These are phyloP conservation scores for Neonectria sp. DNA, from an alignment of 2,329 filamentous ascomycete species.

Conservation along the genomic window DNA sequence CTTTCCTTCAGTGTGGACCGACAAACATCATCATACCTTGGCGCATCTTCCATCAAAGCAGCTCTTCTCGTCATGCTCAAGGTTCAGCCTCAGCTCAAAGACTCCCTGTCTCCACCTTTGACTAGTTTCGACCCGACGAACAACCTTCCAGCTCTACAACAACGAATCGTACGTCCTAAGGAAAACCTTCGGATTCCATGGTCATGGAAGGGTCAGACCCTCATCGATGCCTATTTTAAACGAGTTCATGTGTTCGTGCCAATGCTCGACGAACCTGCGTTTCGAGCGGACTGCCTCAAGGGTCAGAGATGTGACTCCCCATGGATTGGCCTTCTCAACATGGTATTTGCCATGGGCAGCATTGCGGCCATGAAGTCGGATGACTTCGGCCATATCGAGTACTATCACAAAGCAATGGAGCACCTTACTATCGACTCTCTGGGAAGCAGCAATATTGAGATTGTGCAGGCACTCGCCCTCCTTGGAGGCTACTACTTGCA, in stretches of 20 bases:
- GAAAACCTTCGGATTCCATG: conserved; percentile 68
- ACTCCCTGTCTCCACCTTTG: conserved; percentile 62
- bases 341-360: conserved; percentile 83
- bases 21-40: conserved; percentile 75
- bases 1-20: conserved; percentile 74
- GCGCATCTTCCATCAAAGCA: conserved; percentile 82
- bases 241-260: conserved; percentile 80
- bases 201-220: conserved; percentile 76
- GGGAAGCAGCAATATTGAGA: conserved; percentile 72
- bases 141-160: conserved; percentile 60
- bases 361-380: conserved; percentile 76
- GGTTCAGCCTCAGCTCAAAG: conserved; percentile 64
- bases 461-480: conserved; percentile 78
- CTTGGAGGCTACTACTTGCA: conserved; percentile 84
- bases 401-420: conserved; percentile 78
- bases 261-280: conserved; percentile 80
- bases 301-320: conserved; percentile 69
- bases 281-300: conserved; percentile 56
- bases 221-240: conserved; percentile 84
- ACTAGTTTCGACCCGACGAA: conserved; percentile 60
- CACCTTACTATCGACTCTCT: conserved; percentile 78
- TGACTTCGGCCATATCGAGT: conserved; percentile 78
- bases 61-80: conserved; percentile 80
- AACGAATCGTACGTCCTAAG: conserved; percentile 60
- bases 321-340: conserved; percentile 82